These are phyloP conservation scores for Ustilago esculenta DNA, from an alignment of 1,284 basidiomycete species.

Conservation along the genomic window DNA sequence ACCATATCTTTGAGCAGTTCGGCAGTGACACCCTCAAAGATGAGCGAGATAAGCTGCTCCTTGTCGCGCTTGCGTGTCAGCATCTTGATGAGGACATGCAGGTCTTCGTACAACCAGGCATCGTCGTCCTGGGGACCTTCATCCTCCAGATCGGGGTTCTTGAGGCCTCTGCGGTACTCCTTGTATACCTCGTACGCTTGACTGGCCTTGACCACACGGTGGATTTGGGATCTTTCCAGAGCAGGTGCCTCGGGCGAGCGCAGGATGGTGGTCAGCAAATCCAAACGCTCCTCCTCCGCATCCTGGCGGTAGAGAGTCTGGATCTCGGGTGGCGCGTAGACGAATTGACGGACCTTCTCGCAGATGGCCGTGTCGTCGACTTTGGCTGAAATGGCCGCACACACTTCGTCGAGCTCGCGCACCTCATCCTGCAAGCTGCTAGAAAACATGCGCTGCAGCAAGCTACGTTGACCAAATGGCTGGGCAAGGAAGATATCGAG, in stretches of 20 bases:
- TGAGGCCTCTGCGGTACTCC: slow-evolving; percentile 51
- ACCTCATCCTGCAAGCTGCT: slow-evolving; percentile 90
- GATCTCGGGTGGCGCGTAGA: slow-evolving; percentile 85
- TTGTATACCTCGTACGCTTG: slow-evolving; percentile 63
- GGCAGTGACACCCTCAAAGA: slow-evolving; percentile 95
- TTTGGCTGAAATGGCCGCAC: slow-evolving; percentile 84
- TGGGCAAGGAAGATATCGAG: slow-evolving; percentile 97
- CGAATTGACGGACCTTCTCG: slow-evolving; percentile 85
- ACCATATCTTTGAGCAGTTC: slow-evolving; percentile 98
- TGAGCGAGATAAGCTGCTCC: slow-evolving; percentile 89
- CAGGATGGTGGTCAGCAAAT: slow-evolving; percentile 83
- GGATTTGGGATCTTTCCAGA: slow-evolving; percentile 52
- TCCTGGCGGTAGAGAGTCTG: slow-evolving; percentile 72
- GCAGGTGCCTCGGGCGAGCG: slow-evolving; percentile 80
- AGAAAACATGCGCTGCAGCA: slow-evolving; percentile 87
- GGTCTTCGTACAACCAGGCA: slow-evolving; percentile 66
- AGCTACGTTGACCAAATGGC: slow-evolving; percentile 90
- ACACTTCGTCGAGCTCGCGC: slow-evolving; percentile 82
- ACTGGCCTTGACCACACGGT: slow-evolving; percentile 60
- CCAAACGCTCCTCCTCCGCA: slow-evolving; percentile 75
- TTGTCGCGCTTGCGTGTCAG: slow-evolving; percentile 78
- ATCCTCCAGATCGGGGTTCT: slow-evolving; percentile 70
- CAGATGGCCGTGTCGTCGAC: slow-evolving; percentile 87
- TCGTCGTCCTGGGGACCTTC: slow-evolving; percentile 70
- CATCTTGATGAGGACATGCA: slow-evolving; percentile 63